A percentile compares a stretch with the other conserved stretches of the same genome.
Conservation (phyloP, 768 basidiomycete species). For the Coprinopsis sp. region DNA sequence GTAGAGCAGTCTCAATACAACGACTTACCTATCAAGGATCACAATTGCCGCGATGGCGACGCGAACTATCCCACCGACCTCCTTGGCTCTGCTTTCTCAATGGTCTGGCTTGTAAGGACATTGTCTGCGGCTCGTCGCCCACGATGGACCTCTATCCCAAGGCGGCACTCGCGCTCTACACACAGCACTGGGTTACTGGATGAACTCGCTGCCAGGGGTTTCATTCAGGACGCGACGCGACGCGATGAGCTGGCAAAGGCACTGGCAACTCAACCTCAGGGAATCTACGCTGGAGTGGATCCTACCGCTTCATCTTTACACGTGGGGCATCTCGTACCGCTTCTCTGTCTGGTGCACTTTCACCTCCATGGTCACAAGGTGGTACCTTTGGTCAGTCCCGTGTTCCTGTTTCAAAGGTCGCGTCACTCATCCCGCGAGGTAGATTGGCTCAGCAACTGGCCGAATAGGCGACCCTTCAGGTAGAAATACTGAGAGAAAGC, state of each 20-base stretch:
- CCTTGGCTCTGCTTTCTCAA: constrained; percentile 4
- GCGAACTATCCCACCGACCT: too few species aligned
- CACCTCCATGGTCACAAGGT: constrained; percentile 76
- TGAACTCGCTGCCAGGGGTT: constrained; percentile 41
- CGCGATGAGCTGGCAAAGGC: constrained; percentile 34
- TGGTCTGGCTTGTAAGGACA: constrained; percentile 8
- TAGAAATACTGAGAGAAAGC: constrained; percentile 71
- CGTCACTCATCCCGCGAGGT: constrained; percentile 2
- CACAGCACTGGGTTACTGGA: constrained; percentile 28
- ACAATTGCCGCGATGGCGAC: too few species aligned
- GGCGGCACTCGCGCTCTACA: not conserved
- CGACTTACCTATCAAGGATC: too few species aligned
- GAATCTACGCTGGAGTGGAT: constrained; percentile 86
- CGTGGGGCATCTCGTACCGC: constrained; percentile 88
- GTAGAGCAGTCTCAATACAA: too few species aligned
- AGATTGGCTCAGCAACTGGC: constrained; percentile 97
- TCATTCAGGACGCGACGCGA: constrained; percentile 46
- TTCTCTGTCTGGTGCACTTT: constrained; percentile 86
- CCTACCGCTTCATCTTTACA: constrained; percentile 89
- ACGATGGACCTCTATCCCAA: not conserved
- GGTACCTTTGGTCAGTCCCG: constrained; percentile 70
- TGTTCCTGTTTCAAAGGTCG: constrained; percentile 1
- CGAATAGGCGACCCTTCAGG: constrained; percentile 98
- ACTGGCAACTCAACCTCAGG: constrained; percentile 37
- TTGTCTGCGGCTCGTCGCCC: constrained; percentile 6